Percentiles rank a stretch among this genome's conserved stretches.
phyloP scores from a whole-genome alignment of 805 yeast genomes.

The Ogataea pini region DNA sequence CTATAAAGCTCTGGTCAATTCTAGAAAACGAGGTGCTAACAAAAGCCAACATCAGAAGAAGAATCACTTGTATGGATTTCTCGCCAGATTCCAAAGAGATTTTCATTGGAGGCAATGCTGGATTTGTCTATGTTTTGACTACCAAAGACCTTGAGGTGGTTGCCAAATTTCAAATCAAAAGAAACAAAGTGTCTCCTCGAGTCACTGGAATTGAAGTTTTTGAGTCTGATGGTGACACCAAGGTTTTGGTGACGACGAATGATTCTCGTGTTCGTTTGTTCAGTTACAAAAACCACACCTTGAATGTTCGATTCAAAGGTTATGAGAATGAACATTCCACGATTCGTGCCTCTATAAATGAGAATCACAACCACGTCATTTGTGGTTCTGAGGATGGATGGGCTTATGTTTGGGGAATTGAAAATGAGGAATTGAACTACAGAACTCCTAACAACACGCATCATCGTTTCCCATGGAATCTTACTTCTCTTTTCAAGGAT shows the following conservation, averaged over 20 bases:
- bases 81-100: conserved; percentile 63
- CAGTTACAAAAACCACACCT: conserved; percentile 50
- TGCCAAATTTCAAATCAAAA: conserved; percentile 47
- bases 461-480: conserved; percentile 41
- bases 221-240: conserved; percentile 22
- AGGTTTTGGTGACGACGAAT: conserved; percentile 67
- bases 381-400: conserved; percentile 88
- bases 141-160: conserved; percentile 60
- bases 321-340: conserved; percentile 69
- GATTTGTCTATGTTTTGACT: conserved; percentile 59
- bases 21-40: conserved; percentile 67
- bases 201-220: conserved; percentile 74
- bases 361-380: conserved; percentile 57
- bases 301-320: conserved; percentile 75
- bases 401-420: conserved; percentile 76
- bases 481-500: conserved; percentile 34
- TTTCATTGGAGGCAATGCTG: conserved; percentile 78
- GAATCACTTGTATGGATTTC: conserved; percentile 74
- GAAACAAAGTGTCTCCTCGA: conserved; percentile 51
- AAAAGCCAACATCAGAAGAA: conserved; percentile 58
- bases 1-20: conserved; percentile 80
- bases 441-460: conserved; percentile 17
- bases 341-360: conserved; percentile 64
- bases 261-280: conserved; percentile 77
- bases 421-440: conserved; percentile 11